Conservation (phyloP, 106 monocot genomes). For the Apostasia shenzhenica region DNA sequence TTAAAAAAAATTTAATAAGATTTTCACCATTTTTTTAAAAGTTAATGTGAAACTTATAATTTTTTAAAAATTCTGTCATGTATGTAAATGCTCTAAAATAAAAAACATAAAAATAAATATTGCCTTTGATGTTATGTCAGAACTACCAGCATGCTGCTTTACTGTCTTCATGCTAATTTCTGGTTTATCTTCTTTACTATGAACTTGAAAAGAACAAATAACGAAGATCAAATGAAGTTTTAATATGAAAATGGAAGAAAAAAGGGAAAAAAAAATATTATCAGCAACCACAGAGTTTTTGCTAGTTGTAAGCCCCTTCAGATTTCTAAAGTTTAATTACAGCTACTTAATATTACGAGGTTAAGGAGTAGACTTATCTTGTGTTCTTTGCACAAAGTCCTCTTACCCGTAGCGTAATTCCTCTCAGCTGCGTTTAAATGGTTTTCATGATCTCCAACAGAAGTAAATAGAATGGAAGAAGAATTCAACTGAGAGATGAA, state of each 20-base stretch:
- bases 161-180: constrained; percentile 16
- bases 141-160: constrained; percentile 20
- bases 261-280: neutral
- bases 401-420: neutral
- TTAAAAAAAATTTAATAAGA: no score
- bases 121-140: constrained; percentile 42
- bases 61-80: no score
- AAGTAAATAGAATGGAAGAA: neutral
- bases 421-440: constrained; percentile 3
- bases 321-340: neutral
- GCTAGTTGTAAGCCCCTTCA: neutral
- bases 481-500: neutral
- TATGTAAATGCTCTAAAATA: no score
- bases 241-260: neutral
- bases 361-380: constrained; percentile 23
- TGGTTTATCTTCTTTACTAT: constrained; percentile 21
- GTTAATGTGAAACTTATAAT: neutral
- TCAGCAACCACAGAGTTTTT: neutral
- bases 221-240: constrained; percentile 10
- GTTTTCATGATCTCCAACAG: neutral
- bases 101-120: neutral
- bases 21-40: no score
- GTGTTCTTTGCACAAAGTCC: constrained; percentile 7
- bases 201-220: constrained; percentile 16
- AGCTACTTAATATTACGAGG: neutral